These are phyloP conservation scores for Panaeolus cyanescens DNA, from an alignment of 768 basidiomycete species.

Conservation along the genomic window DNA sequence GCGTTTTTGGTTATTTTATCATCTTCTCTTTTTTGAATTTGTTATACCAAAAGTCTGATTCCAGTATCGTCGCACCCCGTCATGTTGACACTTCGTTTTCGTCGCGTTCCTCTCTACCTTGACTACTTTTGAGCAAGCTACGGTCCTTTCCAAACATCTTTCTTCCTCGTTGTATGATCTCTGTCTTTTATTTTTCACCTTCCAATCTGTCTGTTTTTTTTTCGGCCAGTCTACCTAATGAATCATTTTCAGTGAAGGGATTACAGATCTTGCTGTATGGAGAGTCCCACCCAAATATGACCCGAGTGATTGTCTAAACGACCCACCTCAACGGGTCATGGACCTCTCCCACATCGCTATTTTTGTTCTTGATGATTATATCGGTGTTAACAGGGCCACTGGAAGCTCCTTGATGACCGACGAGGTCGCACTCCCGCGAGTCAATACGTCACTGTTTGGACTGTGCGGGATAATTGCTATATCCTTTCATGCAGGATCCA, in stretches of 20 bases:
- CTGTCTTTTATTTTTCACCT: background rate
- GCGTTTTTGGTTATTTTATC: background rate
- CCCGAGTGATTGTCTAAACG: background rate
- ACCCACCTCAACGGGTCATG: background rate
- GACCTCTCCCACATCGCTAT: too few relatives aligned
- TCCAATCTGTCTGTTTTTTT: background rate
- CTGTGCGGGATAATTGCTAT: background rate
- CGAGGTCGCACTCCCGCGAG: background rate
- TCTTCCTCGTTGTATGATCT: background rate
- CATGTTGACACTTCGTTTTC: background rate
- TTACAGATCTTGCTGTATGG: too few relatives aligned
- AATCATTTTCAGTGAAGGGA: too few relatives aligned
- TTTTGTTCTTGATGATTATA: too few relatives aligned
- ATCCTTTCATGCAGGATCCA: background rate
- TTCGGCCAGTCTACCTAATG: background rate
- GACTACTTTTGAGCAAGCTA: background rate
- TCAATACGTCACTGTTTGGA: background rate
- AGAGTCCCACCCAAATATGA: too few relatives aligned
- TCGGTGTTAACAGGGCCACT: too few relatives aligned
- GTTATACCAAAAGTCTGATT: background rate
- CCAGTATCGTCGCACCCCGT: background rate
- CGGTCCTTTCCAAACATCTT: background rate
- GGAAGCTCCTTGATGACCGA: too few relatives aligned
- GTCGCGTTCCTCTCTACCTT: background rate
- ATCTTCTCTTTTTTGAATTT: background rate